Evolutionary conservation across 176 grass and related monocot genomes (phyloP), one percentile per base, ranked within the genome.

Genomic region (Oryza officinalis): DNA sequence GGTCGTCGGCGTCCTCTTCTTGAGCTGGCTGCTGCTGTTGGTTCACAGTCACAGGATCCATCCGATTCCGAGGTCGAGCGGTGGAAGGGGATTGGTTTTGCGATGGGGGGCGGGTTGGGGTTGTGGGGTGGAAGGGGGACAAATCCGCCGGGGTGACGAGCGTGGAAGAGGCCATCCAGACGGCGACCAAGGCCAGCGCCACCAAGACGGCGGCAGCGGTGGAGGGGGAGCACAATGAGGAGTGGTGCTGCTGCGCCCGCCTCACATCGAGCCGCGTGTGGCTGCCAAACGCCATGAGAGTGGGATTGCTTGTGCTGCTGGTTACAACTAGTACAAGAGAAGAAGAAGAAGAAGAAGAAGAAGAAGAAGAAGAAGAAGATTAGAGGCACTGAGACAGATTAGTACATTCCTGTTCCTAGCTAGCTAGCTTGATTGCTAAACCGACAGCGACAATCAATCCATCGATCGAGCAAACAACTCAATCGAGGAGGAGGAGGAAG

Each of bases 161-260:
- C 27, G 84, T 63, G n/a, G 94, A 94, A 32, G 94, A 88, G 44
- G 85, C 35, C 89, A 90, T 92, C 94, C 94, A 97, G 69, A 92
- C 88, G 17, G 77, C 90, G 17, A 94, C 86, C 25, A 97, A 84
- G 71, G 92, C 88, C 32, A 97, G 80, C 59, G 87, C 89, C 69
- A 97, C 94, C 74, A 94, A 94, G 46, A 88, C 37, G 35, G 88
- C 75, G 64, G 87, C 37, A 57, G 69, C 67, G 66, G 83, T 44
- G n/a, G 83, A 81, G 61, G 88, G 87, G 69, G 85, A 90, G 80
- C 71, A 88, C 13, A 31, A 92, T 1, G 79, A 88, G 5, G 82
- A 77, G 32, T 72, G 45, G 14, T 67, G 47, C 49, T 38, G 37
- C 37, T 54, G 50, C 57, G 85, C n/a, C 41, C 81, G 82, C 74